phyloP scores from a whole-genome alignment of 2,329 filamentous ascomycete species.

The Paecilomyces sp. region DNA sequence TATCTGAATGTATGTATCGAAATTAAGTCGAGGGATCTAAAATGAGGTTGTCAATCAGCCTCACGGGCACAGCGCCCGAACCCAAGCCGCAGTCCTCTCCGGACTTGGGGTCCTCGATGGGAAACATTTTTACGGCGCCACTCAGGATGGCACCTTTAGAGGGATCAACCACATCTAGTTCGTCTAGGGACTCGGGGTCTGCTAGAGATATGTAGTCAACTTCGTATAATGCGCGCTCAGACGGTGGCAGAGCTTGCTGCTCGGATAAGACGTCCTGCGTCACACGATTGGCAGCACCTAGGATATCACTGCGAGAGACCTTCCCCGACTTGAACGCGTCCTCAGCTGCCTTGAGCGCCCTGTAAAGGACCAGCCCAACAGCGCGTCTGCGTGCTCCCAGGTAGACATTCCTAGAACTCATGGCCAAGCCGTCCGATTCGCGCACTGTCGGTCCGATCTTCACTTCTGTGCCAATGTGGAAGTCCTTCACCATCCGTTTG shows the following conservation, averaged over 20 bases:
- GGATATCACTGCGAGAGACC: conserved; percentile 56
- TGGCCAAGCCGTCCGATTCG: conserved; percentile 73
- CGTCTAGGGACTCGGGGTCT: conserved; percentile 74
- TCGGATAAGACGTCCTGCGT: conserved; percentile 48
- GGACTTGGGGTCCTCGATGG: conserved; percentile 61
- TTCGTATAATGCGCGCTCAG: conserved; percentile 64
- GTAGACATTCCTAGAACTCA: conserved; percentile 92
- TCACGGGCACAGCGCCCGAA: conserved; percentile 65
- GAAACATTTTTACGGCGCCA: conserved; percentile 82
- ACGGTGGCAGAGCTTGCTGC: conserved; percentile 55
- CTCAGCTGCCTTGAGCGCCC: conserved; percentile 65
- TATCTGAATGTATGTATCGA: background rate
- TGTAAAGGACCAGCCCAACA: conserved; percentile 65
- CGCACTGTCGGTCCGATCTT: conserved; percentile 67
- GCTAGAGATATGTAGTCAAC: conserved; percentile 90
- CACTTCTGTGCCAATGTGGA: conserved; percentile 70
- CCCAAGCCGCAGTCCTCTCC: conserved; percentile 68
- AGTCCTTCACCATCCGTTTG: conserved; percentile 77
- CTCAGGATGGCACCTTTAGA: conserved; percentile 74
- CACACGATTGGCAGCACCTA: conserved; percentile 62
- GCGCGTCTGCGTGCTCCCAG: conserved; percentile 67
- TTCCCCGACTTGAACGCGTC: conserved; percentile 52
- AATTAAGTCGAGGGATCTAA: conserved; percentile 35
- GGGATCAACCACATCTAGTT: conserved; percentile 64
- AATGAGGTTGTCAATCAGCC: conserved; percentile 92